These are phyloP conservation scores for Arachis monticola DNA, from an alignment of 331 rosid genomes.

Conservation along the genomic window DNA sequence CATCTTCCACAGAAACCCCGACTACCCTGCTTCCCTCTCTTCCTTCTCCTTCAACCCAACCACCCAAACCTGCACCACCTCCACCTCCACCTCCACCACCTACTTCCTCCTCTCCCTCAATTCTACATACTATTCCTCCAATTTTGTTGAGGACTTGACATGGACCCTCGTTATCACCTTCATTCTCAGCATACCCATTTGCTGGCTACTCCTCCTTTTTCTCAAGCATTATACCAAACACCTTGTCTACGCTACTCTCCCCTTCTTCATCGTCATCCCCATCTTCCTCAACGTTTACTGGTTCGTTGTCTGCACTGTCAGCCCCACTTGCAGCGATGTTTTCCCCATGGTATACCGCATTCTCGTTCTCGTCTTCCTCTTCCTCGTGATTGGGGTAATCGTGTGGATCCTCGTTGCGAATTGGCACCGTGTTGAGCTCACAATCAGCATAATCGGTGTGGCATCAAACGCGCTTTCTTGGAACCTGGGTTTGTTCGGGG, in stretches of 20 bases:
- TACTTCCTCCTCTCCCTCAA: not conserved
- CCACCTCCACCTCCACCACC: slow-evolving; percentile 30
- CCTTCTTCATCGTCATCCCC: slow-evolving; percentile 71
- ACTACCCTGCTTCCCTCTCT: slow-evolving; percentile 49
- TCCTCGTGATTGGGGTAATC: slow-evolving; percentile 65
- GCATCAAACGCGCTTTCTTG: slow-evolving; percentile 71
- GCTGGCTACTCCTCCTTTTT: slow-evolving; percentile 57
- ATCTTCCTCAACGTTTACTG: slow-evolving; percentile 80
- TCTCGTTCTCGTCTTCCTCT: slow-evolving; percentile 60
- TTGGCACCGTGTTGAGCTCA: slow-evolving; percentile 89
- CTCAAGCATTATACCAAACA: slow-evolving; percentile 87
- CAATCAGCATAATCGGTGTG: slow-evolving; percentile 75
- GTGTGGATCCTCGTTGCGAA: slow-evolving; percentile 81
- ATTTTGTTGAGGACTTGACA: slow-evolving; percentile 47
- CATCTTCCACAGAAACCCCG: slow-evolving; percentile 59
- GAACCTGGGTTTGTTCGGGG: slow-evolving; percentile 70
- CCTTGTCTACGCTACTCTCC: slow-evolving; percentile 70
- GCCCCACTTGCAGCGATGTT: slow-evolving; percentile 58
- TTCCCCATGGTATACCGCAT: slow-evolving; percentile 75
- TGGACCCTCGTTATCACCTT: slow-evolving; percentile 81
- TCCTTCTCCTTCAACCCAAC: slow-evolving; percentile 56
- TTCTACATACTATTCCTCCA: slow-evolving; percentile 45
- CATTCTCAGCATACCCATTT: slow-evolving; percentile 66
- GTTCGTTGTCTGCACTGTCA: slow-evolving; percentile 85
- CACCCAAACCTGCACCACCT: slow-evolving; percentile 58